These are phyloP conservation scores for Globisporangium cystogenes DNA, from an alignment of 352 stramenopile genomes.

Conservation along the genomic window DNA sequence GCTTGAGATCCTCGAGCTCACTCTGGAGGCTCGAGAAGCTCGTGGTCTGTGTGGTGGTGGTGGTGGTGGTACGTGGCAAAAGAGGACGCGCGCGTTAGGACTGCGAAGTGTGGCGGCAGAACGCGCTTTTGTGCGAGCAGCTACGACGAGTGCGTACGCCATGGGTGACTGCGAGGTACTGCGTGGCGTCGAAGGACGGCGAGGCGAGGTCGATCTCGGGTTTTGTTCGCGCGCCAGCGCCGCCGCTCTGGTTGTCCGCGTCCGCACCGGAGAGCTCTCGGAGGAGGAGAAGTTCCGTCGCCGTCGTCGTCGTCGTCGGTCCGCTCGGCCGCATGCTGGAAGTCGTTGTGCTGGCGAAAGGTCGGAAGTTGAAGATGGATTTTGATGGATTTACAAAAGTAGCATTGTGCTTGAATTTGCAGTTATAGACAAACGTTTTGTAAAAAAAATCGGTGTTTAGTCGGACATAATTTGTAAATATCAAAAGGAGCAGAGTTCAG, in stretches of 20 bases:
- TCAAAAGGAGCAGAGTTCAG: background rate
- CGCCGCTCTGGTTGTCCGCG: slow-evolving; percentile 3
- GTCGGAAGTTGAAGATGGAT: background rate
- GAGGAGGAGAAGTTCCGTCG: no score
- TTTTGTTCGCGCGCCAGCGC: slow-evolving; percentile 1
- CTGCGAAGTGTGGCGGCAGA: no score
- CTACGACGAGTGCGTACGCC: slow-evolving; percentile 25
- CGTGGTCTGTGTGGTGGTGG: slow-evolving; percentile 26
- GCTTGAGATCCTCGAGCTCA: slow-evolving; percentile 63
- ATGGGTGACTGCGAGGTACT: slow-evolving; percentile 61
- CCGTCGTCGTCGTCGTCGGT: background rate
- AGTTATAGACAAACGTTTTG: no score
- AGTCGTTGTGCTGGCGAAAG: background rate
- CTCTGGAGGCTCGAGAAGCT: slow-evolving; percentile 54
- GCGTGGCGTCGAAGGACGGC: slow-evolving; percentile 42
- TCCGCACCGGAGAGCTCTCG: background rate
- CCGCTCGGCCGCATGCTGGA: background rate
- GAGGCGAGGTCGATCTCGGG: slow-evolving; percentile 56
- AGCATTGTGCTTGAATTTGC: no score
- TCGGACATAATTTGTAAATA: no score
- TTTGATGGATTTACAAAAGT: background rate
- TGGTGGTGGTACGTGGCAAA: no score
- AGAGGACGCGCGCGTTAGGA: no score
- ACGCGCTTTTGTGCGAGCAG: no score
- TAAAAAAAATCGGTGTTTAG: no score